These are phyloP conservation scores for Leccinum fibrillosum DNA, from an alignment of 768 basidiomycete species.

Conservation along the genomic window DNA sequence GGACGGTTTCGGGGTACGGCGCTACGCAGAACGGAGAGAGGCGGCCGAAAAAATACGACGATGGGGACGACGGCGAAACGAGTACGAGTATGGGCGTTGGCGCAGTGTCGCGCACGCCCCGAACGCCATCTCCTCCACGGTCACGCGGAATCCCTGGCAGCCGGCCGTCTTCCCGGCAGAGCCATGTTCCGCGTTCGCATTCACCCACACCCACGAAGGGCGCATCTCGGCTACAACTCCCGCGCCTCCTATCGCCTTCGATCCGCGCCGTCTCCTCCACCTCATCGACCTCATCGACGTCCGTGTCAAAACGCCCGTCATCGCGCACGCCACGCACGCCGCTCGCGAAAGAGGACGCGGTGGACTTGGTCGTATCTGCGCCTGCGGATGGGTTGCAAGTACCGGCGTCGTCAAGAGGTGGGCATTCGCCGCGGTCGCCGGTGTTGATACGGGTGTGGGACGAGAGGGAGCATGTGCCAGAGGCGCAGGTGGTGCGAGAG, in stretches of 20 bases:
- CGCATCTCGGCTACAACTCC: constrained; percentile 10
- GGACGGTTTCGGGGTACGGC: constrained; percentile 18
- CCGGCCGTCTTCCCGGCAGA: constrained; percentile 10
- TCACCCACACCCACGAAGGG: constrained; percentile 5
- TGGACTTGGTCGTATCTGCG: constrained; percentile 72
- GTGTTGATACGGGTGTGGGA: constrained; percentile 29
- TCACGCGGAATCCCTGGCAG: constrained; percentile 5
- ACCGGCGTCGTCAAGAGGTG: constrained; percentile 12
- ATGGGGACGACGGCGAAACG: constrained; percentile 9
- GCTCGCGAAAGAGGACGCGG: constrained; percentile 57
- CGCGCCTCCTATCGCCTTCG: constrained; percentile 8
- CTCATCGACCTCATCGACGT: not conserved
- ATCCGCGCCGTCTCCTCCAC: not conserved
- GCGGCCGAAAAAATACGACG: constrained; percentile 4
- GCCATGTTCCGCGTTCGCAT: not conserved
- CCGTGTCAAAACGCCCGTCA: not conserved
- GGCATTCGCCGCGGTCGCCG: constrained; percentile 17
- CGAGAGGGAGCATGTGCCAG: not conserved
- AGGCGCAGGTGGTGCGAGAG: not conserved
- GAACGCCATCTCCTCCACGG: constrained; percentile 9
- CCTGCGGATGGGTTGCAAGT: constrained; percentile 12
- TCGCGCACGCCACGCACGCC: constrained; percentile 10
- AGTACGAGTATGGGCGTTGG: constrained; percentile 7
- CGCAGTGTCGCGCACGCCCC: not conserved
- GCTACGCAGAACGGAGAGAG: constrained; percentile 23